These are phyloP conservation scores for Fraxinus velutina DNA, from an alignment of 305 asterid species.

Conservation along the genomic window DNA sequence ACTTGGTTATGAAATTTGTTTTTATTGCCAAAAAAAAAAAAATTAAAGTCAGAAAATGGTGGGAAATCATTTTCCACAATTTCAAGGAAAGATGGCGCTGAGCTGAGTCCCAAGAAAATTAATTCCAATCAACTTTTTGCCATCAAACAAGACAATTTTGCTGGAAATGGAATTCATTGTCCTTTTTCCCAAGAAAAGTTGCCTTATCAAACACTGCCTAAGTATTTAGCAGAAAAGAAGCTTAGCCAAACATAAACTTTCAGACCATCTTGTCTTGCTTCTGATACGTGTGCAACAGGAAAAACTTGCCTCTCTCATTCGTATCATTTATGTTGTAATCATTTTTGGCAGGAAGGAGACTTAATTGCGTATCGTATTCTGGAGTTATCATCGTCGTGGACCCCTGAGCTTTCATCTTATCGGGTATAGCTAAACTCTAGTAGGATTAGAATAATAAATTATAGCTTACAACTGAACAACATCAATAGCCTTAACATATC, in stretches of 20 bases:
- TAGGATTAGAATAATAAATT: not conserved
- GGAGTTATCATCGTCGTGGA: slow-evolving; percentile 89
- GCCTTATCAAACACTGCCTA: too few relatives aligned
- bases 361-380: slow-evolving; percentile 74
- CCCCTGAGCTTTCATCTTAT: slow-evolving; percentile 76
- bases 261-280: not conserved
- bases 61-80: too few relatives aligned
- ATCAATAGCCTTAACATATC: slow-evolving; percentile 16
- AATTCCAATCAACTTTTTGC: too few relatives aligned
- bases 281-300: not conserved
- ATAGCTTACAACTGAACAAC: slow-evolving; percentile 7
- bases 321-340: not conserved
- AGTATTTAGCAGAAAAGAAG: not conserved
- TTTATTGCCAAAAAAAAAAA: too few relatives aligned
- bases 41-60: too few relatives aligned
- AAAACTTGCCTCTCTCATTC: not conserved
- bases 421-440: slow-evolving; percentile 51
- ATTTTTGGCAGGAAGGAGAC: slow-evolving; percentile 70
- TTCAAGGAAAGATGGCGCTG: too few relatives aligned
- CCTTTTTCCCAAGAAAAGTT: too few relatives aligned
- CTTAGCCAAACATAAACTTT: not conserved
- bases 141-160: too few relatives aligned
- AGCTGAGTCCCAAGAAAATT: too few relatives aligned
- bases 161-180: too few relatives aligned
- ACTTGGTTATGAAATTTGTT: too few relatives aligned